A percentile compares a stretch with the other conserved stretches of the same genome.
These are phyloP conservation scores for Talaromyces sp. DNA, from an alignment of 2,329 filamentous ascomycete species.

Conservation along the genomic window DNA sequence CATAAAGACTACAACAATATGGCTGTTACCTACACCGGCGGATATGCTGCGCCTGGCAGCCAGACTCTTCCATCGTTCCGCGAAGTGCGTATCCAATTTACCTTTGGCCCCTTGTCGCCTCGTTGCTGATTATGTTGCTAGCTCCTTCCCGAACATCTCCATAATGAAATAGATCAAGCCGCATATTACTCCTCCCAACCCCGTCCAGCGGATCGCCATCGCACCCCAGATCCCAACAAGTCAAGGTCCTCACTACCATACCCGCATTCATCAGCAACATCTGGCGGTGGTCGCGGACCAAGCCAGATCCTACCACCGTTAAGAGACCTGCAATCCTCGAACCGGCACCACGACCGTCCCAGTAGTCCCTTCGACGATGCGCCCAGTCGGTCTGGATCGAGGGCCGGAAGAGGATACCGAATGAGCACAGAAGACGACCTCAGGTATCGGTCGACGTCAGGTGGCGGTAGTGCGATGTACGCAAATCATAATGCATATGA, in stretches of 20 bases:
- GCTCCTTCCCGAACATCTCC: constrained; percentile 40
- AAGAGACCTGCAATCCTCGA: constrained; percentile 34
- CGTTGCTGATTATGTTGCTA: constrained; percentile 16
- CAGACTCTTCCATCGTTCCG: constrained; percentile 20
- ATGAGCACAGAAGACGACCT: constrained; percentile 25
- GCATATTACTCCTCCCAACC: constrained; percentile 30
- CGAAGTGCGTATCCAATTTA: constrained; percentile 9
- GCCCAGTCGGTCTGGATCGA: constrained; percentile 6
- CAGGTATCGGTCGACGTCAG: constrained; percentile 21
- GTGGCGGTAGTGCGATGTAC: constrained; percentile 17
- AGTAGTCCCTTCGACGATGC: constrained; percentile 27
- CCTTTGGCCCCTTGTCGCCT: background rate
- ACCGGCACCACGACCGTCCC: constrained; percentile 24
- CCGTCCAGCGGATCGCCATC: constrained; percentile 21
- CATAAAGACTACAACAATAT: constrained; percentile 15
- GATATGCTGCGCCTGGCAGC: constrained; percentile 10
- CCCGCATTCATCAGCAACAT: constrained; percentile 24
- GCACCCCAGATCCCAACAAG: constrained; percentile 31
- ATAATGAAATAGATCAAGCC: constrained; percentile 41
- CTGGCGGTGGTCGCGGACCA: constrained; percentile 24
- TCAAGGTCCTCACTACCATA: constrained; percentile 30
- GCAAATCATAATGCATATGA: constrained; percentile 10
- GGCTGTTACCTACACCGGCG: constrained; percentile 16
- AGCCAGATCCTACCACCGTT: constrained; percentile 39
- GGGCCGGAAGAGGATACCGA: background rate